phyloP scores from a whole-genome alignment of 805 yeast species.

The Candida loeiensis region DNA sequence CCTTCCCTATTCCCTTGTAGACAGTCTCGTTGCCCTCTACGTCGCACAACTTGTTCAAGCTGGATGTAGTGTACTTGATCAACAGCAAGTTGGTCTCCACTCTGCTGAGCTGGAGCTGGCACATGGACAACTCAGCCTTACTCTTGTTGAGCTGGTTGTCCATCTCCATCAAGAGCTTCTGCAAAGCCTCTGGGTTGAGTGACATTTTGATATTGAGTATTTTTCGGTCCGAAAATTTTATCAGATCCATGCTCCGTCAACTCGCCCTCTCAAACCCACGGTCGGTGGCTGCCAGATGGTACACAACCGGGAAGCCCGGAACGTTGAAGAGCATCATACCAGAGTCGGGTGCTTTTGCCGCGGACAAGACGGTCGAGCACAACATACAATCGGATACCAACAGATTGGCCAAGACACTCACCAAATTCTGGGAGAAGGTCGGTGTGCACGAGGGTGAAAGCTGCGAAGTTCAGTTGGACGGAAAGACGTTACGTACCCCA shows the following conservation, averaged over 20 bases:
- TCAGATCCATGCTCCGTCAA: constrained; percentile 5
- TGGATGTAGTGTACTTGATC: constrained; percentile 53
- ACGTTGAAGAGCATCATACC: constrained; percentile 14
- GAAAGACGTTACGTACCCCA: constrained; percentile 80
- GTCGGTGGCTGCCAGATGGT: not conserved
- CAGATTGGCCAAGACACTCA: constrained; percentile 61
- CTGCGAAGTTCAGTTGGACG: constrained; percentile 62
- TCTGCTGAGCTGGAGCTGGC: constrained; percentile 48
- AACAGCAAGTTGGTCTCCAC: constrained; percentile 49
- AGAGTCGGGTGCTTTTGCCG: constrained; percentile 17
- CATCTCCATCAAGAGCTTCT: constrained; percentile 61
- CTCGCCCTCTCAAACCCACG: not conserved
- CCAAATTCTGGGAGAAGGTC: constrained; percentile 81
- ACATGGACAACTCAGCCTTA: constrained; percentile 55
- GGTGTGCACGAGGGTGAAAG: constrained; percentile 32
- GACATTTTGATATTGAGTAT: constrained; percentile 10
- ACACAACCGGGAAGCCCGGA: constrained; percentile 8
- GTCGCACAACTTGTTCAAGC: constrained; percentile 42
- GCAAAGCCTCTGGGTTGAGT: constrained; percentile 44
- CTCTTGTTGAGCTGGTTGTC: constrained; percentile 59
- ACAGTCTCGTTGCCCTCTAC: constrained; percentile 47
- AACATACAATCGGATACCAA: constrained; percentile 62
- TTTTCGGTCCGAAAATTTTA: constrained; percentile 3
- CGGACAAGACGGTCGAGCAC: constrained; percentile 43
- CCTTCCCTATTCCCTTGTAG: constrained; percentile 85